These are phyloP conservation scores for Claviceps sp. DNA, from an alignment of 2,329 filamentous ascomycete genomes.

Conservation along the genomic window DNA sequence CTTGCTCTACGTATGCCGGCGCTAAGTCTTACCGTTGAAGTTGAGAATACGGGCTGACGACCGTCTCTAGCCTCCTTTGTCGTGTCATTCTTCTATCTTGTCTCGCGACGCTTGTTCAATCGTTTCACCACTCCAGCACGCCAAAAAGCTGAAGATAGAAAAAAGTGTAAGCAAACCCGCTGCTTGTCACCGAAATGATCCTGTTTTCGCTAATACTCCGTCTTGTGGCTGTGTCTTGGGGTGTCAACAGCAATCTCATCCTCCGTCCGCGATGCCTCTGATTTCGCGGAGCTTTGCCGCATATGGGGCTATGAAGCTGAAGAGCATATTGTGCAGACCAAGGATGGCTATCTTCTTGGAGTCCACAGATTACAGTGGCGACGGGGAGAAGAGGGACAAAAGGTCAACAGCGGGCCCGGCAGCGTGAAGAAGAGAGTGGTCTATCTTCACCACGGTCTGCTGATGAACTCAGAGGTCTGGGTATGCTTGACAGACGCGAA, in stretches of 20 bases:
- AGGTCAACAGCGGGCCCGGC: conserved; percentile 59
- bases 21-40: conserved; percentile 6
- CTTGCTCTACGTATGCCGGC: conserved; percentile 62
- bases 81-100: conserved; percentile 68
- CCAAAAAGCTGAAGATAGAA: conserved; percentile 52
- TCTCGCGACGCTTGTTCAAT: conserved; percentile 75
- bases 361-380: conserved; percentile 77
- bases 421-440: conserved; percentile 71
- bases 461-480: conserved; percentile 99
- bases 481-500: conserved; percentile 80
- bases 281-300: conserved; percentile 89
- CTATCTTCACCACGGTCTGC: conserved; percentile 86
- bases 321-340: conserved; percentile 90
- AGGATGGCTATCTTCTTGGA: conserved; percentile 84
- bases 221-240: conserved; percentile 8
- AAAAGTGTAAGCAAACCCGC: conserved; percentile 37
- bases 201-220: conserved; percentile 36
- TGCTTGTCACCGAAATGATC: conserved; percentile 9
- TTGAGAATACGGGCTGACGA: conserved; percentile 11
- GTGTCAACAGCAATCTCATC: conserved; percentile 44
- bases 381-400: conserved; percentile 65
- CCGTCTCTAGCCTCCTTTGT: conserved; percentile 54
- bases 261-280: conserved; percentile 73
- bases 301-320: conserved; percentile 87
- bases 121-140: conserved; percentile 56